Evolutionary conservation across 73 alveolate genomes (phyloP).

Genomic region (Loxodes magnus): DNA sequence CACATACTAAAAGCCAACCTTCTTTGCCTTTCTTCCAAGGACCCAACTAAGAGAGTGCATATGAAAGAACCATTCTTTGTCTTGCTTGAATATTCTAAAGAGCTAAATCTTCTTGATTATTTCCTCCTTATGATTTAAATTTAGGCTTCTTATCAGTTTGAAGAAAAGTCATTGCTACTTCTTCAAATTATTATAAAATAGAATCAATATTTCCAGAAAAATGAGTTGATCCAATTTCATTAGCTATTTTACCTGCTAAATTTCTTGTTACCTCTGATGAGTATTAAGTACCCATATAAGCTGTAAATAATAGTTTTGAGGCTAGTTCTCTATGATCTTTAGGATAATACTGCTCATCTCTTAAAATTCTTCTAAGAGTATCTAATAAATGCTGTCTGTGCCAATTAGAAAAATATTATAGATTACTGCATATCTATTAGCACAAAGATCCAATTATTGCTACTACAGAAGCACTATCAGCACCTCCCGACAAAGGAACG

Average conservation of each 20-base stretch:
- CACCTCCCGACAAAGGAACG: slow-evolving; percentile 90
- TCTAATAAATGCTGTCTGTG: slow-evolving; percentile 8
- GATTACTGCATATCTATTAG: slow-evolving; percentile 16
- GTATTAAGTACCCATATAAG: slow-evolving; percentile 33
- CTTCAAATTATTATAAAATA: slow-evolving; percentile 25
- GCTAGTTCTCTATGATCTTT: slow-evolving; percentile 46
- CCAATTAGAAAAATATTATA: not conserved
- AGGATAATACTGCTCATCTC: slow-evolving; percentile 54
- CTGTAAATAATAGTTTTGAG: slow-evolving; percentile 25
- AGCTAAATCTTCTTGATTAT: slow-evolving; percentile 65
- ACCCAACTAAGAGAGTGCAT: slow-evolving; percentile 68
- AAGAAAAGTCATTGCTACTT: slow-evolving; percentile 13
- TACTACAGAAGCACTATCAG: slow-evolving; percentile 81
- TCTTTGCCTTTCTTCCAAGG: slow-evolving; percentile 70
- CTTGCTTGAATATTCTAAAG: slow-evolving; percentile 84
- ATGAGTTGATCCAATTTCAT: slow-evolving; percentile 73
- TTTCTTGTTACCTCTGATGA: slow-evolving; percentile 47
- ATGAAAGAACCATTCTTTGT: slow-evolving; percentile 79
- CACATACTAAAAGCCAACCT: slow-evolving; percentile 58
- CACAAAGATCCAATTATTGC: slow-evolving; percentile 49
- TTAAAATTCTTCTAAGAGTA: slow-evolving; percentile 37
- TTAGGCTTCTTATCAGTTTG: slow-evolving; percentile 44
- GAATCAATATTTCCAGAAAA: slow-evolving; percentile 47
- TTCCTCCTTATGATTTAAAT: slow-evolving; percentile 47
- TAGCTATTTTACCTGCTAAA: slow-evolving; percentile 56